phyloP scores from a whole-genome alignment of 1,284 basidiomycete genomes.

The Cystobasidium pallidum region DNA sequence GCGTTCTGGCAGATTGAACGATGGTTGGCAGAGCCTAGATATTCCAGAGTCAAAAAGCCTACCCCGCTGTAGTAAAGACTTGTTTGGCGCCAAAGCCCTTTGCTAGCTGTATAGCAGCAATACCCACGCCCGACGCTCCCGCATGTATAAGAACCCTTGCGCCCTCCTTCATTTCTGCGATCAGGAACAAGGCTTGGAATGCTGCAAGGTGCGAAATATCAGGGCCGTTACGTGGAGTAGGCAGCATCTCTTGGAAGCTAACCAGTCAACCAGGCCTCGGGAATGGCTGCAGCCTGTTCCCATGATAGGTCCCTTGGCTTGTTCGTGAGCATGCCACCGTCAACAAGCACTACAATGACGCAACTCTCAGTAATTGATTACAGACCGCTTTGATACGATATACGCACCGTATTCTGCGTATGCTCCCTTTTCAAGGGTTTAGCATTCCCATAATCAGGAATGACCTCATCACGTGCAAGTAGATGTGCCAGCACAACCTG shows the following conservation, averaged over 20 bases:
- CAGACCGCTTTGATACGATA: neutral
- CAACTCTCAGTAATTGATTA: neutral
- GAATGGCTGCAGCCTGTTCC: constrained; percentile 77
- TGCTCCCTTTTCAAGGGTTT: constrained; percentile 63
- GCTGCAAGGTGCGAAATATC: too few relatives aligned
- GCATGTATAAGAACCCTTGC: constrained; percentile 75
- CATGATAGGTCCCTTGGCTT: constrained; percentile 79
- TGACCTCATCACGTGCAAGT: neutral
- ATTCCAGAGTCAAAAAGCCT: neutral
- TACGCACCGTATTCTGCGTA: constrained; percentile 80
- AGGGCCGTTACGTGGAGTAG: too few relatives aligned
- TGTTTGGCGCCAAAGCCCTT: constrained; percentile 69
- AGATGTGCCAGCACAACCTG: neutral
- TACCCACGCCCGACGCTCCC: constrained; percentile 85
- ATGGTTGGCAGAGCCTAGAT: neutral
- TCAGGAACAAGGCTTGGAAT: constrained; percentile 76
- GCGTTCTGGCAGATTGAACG: constrained; percentile 59
- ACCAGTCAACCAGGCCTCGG: constrained; percentile 84
- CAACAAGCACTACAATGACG: constrained; percentile 57
- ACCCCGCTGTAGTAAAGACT: constrained; percentile 63
- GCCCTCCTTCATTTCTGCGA: constrained; percentile 69
- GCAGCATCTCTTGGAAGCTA: neutral
- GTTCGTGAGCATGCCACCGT: constrained; percentile 69
- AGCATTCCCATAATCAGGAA: neutral
- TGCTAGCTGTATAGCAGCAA: constrained; percentile 88